Conservation (phyloP, 768 basidiomycete genomes). For the Lentinula raphanica region DNA sequence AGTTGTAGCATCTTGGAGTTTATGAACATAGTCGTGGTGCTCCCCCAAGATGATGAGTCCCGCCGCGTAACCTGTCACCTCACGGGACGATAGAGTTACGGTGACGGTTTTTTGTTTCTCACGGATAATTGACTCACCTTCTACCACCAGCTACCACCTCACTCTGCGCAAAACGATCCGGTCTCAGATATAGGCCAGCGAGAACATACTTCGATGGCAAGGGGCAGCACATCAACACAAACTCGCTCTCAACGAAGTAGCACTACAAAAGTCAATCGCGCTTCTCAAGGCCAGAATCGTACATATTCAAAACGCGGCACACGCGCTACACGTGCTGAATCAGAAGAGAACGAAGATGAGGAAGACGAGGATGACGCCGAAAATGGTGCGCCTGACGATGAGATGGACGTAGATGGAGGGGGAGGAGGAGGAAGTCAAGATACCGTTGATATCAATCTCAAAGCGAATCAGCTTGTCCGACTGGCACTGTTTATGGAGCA, state of each 20-base stretch:
- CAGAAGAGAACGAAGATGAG: conserved; percentile 17
- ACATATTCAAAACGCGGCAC: not conserved
- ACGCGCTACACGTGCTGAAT: not conserved
- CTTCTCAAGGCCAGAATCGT: not conserved
- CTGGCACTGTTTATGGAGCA: conserved; percentile 81
- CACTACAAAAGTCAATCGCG: not conserved
- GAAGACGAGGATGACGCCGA: conserved; percentile 25
- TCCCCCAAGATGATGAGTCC: too few species aligned
- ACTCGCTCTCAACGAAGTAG: not conserved
- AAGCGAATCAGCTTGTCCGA: conserved; percentile 69
- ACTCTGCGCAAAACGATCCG: too few species aligned
- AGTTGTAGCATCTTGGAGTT: too few species aligned
- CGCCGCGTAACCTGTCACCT: too few species aligned
- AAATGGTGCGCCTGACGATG: conserved; percentile 31
- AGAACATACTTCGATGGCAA: not conserved
- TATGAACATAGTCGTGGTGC: too few species aligned
- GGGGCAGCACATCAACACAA: not conserved
- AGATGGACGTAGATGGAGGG: conserved; percentile 28
- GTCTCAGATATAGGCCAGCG: too few species aligned
- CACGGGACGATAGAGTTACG: too few species aligned
- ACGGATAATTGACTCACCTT: too few species aligned
- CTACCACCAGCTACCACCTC: too few species aligned
- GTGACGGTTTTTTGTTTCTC: too few species aligned
- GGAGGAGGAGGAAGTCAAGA: conserved; percentile 22
- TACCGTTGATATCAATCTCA: conserved; percentile 44